A percentile compares a stretch with the other conserved stretches of the same genome.
These are phyloP conservation scores for Talaromyces islandicus DNA, from an alignment of 2,329 filamentous ascomycete species.

Conservation along the genomic window DNA sequence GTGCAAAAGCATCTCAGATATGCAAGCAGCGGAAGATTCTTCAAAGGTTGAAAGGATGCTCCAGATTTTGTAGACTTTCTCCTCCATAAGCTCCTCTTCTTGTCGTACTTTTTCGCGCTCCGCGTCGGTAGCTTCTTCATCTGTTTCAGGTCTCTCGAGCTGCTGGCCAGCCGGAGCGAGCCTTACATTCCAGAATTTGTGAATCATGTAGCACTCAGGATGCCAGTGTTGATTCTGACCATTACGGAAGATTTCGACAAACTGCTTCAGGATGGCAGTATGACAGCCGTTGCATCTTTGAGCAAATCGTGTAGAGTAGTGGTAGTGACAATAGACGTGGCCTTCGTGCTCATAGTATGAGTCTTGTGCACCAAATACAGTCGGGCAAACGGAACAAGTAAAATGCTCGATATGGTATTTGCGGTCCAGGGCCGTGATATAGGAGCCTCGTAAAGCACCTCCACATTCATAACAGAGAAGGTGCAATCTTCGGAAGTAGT, in stretches of 20 bases:
- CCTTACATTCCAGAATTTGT: conserved; percentile 99
- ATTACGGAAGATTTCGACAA: conserved; percentile 97
- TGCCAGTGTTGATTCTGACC: conserved; percentile 99
- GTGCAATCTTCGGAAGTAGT: conserved; percentile 91
- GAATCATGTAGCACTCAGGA: conserved; percentile 99
- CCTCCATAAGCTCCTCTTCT: conserved; percentile 90
- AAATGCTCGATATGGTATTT: conserved; percentile 99
- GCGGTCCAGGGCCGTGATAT: conserved; percentile 93
- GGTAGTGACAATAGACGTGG: conserved; percentile 95
- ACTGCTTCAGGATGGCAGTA: conserved; percentile 95
- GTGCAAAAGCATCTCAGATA: conserved; percentile 97
- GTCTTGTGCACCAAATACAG: conserved; percentile 96
- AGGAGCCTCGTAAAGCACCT: conserved; percentile 87
- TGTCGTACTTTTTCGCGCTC: conserved; percentile 70
- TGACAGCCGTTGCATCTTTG: conserved; percentile 95
- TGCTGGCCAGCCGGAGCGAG: conserved; percentile 59
- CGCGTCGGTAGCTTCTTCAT: conserved; percentile 57
- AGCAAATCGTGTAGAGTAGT: conserved; percentile 96
- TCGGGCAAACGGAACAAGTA: conserved; percentile 93
- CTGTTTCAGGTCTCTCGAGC: conserved; percentile 38
- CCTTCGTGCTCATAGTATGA: conserved; percentile 98
- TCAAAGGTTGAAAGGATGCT: conserved; percentile 95
- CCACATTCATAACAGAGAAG: conserved; percentile 89
- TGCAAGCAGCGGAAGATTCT: conserved; percentile 94
- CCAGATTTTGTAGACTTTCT: conserved; percentile 98